Evolutionary conservation across 1,139 yeast genomes (phyloP).

Genomic region (Protomyces inouyei): DNA sequence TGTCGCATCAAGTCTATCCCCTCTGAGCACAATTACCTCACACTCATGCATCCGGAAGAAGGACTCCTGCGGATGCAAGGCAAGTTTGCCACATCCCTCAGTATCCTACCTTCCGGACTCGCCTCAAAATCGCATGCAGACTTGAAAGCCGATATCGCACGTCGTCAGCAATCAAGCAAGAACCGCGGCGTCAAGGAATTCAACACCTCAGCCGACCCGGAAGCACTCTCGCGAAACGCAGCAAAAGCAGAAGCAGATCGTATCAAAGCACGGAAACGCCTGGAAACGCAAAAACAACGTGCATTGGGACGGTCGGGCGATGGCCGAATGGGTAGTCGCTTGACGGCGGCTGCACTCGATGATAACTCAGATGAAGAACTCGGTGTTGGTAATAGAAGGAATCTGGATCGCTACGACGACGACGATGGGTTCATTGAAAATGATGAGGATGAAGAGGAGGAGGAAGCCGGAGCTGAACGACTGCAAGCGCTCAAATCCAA

Average conservation of each 20-base stretch:
- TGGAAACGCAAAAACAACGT: conserved; percentile 58
- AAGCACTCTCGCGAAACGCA: conserved; percentile 58
- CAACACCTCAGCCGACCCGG: conserved; percentile 69
- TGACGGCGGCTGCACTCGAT: conserved; percentile 34
- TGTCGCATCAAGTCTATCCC: conserved; percentile 45
- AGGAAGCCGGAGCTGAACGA: conserved; percentile 51
- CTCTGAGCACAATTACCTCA: conserved; percentile 67
- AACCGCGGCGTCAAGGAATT: conserved; percentile 76
- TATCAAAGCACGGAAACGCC: conserved; percentile 44
- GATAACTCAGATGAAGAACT: conserved; percentile 48
- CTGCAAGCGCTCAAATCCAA: conserved; percentile 56
- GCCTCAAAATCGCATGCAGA: conserved; percentile 36
- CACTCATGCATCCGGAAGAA: conserved; percentile 64
- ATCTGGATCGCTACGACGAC: conserved; percentile 42
- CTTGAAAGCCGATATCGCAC: conserved; percentile 55
- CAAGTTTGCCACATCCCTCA: conserved; percentile 26
- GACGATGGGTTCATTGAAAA: conserved; percentile 45
- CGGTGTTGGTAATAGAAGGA: conserved; percentile 45
- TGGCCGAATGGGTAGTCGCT: conserved; percentile 38
- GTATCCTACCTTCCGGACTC: conserved; percentile 22
- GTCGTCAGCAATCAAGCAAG: conserved; percentile 81
- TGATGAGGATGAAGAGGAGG: conserved; percentile 35
- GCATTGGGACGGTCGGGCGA: conserved; percentile 61
- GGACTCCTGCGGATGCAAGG: conserved; percentile 55
- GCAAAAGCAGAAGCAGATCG: conserved; percentile 54